Conservation (phyloP, 441 rosid genomes). For the Sinapis alba region DNA sequence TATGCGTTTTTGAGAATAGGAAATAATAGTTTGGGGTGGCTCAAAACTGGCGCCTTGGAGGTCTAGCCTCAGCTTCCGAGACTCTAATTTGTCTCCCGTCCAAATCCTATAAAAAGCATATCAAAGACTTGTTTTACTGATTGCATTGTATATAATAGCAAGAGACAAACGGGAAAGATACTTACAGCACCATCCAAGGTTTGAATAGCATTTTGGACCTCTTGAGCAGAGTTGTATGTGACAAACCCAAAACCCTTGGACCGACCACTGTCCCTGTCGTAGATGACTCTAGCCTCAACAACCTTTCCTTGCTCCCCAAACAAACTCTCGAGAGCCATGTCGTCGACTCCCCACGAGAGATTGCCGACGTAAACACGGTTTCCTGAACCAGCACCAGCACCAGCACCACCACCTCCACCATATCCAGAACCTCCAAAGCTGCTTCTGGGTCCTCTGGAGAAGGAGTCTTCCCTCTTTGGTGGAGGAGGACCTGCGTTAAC, state of each 20-base stretch:
- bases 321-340: constrained; percentile 68
- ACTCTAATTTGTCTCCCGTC: constrained; percentile 81
- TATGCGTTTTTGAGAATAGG: constrained; percentile 24
- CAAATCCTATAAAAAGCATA: constrained; percentile 57
- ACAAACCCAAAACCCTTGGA: constrained; percentile 96
- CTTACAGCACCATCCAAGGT: constrained; percentile 81
- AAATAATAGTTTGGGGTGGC: constrained; percentile 3
- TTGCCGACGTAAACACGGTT: constrained; percentile 80
- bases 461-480: constrained; percentile 49
- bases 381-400: constrained; percentile 12
- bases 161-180: constrained; percentile 13
- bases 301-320: constrained; percentile 82
- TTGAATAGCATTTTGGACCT: constrained; percentile 66
- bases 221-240: constrained; percentile 70
- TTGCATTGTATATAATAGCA: neutral
- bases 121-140: neutral
- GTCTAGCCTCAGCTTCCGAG: constrained; percentile 73
- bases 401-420: constrained; percentile 23
- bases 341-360: constrained; percentile 90
- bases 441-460: constrained; percentile 50
- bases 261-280: constrained; percentile 86
- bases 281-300: constrained; percentile 80
- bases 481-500: constrained; percentile 70
- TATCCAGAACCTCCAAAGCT: constrained; percentile 42
- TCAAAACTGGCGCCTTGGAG: constrained; percentile 74